Evolutionary conservation across 257 asterid genomes (phyloP), one percentile per base, ranked within the genome.

Genomic region (Solanum infundibuliforme): DNA sequence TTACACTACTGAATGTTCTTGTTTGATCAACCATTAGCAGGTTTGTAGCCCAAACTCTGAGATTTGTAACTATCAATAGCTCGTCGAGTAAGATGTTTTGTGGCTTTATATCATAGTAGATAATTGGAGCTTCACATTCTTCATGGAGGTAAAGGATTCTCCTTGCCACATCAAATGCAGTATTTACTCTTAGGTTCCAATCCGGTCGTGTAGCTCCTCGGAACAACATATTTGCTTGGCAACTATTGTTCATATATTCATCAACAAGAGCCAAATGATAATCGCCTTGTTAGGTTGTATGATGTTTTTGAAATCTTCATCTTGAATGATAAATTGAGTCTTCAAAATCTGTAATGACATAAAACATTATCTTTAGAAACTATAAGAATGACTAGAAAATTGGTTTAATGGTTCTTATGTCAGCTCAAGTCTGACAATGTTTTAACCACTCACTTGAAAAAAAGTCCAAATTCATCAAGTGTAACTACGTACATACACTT

Each of bases 1-100:
- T 87, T 9, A 83, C 85, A 1, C 87, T 87, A 6, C 88, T 89
- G 55, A 65, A 48, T 5, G 91, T 87, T 46, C 87, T 84, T 23
- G 91, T 89, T 69, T 89, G 91, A 69, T 89, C 91, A 46, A 87
- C 72, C 88, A 89, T 89, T 41, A 89, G 39, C 34, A 89, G 32
- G 18, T 89, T 89, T 25, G 85, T 35, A 89, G 41, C 20, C 89
- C 91, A 0, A 89, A 87, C 55, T 87, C 85, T 2, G 91, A 87
- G 21, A 89, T 41, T 84, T 77, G 86, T 86, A 35, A 89, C 83
- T 12, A 21, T 86, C 89, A 83, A 82, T 13, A 41, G 55, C 3
- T 89, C 52, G 39, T 83, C 89, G 2, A 86, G 87, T 31, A 89
- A 62, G 39, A 89, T 86, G 60, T 89, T 89, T 58, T 86, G 90